Conservation (phyloP, 2,329 filamentous ascomycete species). For the Penicillium sp. region DNA sequence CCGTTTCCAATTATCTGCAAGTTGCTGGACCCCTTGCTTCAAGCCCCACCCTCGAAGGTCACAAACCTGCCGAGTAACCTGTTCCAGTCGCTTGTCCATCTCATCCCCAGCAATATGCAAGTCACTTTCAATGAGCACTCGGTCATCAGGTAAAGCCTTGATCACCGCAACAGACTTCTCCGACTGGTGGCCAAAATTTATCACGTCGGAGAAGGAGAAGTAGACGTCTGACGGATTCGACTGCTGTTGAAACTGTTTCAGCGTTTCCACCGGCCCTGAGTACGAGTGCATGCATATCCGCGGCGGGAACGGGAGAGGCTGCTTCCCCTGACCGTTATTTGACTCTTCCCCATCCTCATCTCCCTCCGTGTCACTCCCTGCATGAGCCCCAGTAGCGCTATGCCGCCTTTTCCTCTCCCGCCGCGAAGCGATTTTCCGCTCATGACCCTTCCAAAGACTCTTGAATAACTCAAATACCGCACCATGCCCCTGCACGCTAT, state of each 20-base stretch:
- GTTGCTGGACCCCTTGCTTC: conserved; percentile 68
- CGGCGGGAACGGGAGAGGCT: conserved; percentile 73
- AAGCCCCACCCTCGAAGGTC: conserved; percentile 77
- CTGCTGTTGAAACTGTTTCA: conserved; percentile 78
- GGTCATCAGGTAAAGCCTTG: conserved; percentile 73
- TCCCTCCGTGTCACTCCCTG: conserved; percentile 35
- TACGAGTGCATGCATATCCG: conserved; percentile 94
- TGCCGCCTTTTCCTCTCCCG: conserved; percentile 47
- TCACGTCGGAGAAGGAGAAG: conserved; percentile 83
- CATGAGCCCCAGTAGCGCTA: conserved; percentile 38
- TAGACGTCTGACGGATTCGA: conserved; percentile 77
- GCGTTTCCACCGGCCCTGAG: conserved; percentile 74
- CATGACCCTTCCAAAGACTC: conserved; percentile 63
- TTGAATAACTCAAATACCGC: conserved; percentile 60
- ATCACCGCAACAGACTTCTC: conserved; percentile 70
- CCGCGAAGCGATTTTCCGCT: conserved; percentile 56
- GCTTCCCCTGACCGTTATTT: neutral
- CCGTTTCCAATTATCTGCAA: conserved; percentile 75
- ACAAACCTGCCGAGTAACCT: conserved; percentile 78
- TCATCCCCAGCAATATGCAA: conserved; percentile 77
- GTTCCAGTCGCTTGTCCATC: conserved; percentile 80
- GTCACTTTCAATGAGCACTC: conserved; percentile 87
- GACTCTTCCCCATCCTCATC: conserved; percentile 20
- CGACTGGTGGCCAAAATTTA: conserved; percentile 71
- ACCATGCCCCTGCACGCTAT: conserved; percentile 68